Evolutionary conservation across 352 stramenopile species (phyloP).

Genomic region (Pythium folliculosum): DNA sequence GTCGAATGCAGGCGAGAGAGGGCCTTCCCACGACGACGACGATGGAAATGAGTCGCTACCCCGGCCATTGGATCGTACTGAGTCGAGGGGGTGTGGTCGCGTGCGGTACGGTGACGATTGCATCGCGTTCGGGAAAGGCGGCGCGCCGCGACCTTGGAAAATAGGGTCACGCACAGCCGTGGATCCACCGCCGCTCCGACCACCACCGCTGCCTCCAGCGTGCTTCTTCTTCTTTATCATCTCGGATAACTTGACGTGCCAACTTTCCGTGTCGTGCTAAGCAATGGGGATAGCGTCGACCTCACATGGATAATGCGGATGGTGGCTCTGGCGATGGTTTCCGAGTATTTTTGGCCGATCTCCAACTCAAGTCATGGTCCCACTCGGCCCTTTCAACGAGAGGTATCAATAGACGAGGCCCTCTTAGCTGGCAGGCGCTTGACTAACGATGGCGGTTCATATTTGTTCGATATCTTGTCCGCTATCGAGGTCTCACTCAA

Average conservation of each 20-base stretch:
- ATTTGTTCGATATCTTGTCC: slow-evolving; percentile 15
- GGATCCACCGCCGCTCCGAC: not conserved
- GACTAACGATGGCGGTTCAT: not conserved
- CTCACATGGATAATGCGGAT: slow-evolving; percentile 1
- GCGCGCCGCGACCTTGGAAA: not conserved
- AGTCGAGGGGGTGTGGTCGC: slow-evolving; percentile 8
- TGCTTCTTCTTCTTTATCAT: slow-evolving; percentile 31
- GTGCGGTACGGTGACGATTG: slow-evolving; percentile 21
- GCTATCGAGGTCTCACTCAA: slow-evolving; percentile 49
- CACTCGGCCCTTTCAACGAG: not conserved
- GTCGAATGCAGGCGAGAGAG: slow-evolving; percentile 16
- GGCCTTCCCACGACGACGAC: slow-evolving; percentile 1
- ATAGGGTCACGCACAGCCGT: slow-evolving; percentile 4
- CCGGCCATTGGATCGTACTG: not conserved
- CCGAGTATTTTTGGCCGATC: slow-evolving; percentile 20
- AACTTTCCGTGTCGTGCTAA: not conserved
- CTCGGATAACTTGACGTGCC: not conserved
- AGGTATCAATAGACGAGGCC: slow-evolving; percentile 12
- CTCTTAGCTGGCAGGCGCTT: not conserved
- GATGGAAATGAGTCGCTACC: not conserved
- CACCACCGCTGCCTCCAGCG: not conserved
- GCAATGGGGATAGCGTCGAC: not conserved
- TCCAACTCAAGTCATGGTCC: not conserved
- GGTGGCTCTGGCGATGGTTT: not conserved
- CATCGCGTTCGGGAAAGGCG: slow-evolving; percentile 6